These are phyloP conservation scores for Aspergillus incahuasiensis DNA, from an alignment of 495 filamentous ascomycete species.

Conservation along the genomic window DNA sequence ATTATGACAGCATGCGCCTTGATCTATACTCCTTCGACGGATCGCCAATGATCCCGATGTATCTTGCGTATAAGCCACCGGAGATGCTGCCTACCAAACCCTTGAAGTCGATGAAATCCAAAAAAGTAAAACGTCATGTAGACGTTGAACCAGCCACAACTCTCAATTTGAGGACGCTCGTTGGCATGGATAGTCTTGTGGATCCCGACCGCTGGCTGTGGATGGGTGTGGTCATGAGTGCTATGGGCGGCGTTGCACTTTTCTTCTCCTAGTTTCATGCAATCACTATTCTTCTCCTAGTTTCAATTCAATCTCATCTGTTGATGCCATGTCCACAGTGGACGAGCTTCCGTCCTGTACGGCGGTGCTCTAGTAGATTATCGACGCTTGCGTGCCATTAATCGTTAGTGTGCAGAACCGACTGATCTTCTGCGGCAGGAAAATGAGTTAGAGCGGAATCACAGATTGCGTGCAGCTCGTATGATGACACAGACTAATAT, in stretches of 20 bases:
- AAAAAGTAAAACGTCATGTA: conserved; percentile 30
- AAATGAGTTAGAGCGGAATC: not conserved
- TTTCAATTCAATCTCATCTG: not conserved
- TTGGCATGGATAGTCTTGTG: conserved; percentile 42
- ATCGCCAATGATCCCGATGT: conserved; percentile 67
- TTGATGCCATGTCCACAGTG: too few relatives aligned
- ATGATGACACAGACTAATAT: conserved; percentile 20
- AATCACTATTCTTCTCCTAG: not conserved
- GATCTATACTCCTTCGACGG: conserved; percentile 64
- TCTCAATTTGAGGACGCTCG: conserved; percentile 39
- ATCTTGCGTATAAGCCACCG: conserved; percentile 62
- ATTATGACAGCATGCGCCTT: conserved; percentile 59
- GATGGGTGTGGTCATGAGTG: conserved; percentile 64
- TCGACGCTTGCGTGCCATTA: too few relatives aligned
- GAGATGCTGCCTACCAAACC: conserved; percentile 72
- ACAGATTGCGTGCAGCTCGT: not conserved
- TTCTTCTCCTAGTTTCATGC: conserved; percentile 35
- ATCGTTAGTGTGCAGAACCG: too few relatives aligned
- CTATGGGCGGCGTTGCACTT: conserved; percentile 46
- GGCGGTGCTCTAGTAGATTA: not conserved
- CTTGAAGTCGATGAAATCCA: conserved; percentile 52
- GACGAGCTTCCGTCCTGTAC: not conserved
- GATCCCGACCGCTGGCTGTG: conserved; percentile 63
- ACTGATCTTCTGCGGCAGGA: not conserved
- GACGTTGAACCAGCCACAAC: conserved; percentile 27